Base-by-base conservation (phyloP, 192 early-diverging fungal species). In the Coemansia sp. region DNA sequence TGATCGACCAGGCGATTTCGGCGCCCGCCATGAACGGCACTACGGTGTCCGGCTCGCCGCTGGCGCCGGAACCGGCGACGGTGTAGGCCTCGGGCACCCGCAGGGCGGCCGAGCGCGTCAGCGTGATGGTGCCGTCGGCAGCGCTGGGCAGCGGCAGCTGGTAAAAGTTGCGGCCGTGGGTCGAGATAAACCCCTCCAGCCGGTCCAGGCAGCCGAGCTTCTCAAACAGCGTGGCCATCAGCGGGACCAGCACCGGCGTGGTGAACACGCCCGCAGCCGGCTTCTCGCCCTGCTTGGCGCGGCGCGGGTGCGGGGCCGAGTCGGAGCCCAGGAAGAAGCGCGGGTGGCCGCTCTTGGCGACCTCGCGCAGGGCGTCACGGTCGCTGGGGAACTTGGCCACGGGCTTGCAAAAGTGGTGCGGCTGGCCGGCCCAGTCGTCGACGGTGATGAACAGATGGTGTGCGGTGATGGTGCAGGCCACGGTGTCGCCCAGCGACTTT, bases 321-420 rank as follows among this genome's bases (percentile, higher is more conserved):
- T 98, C 95, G 25, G 92, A 95, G 17, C 95, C 95, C 9, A 98
- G 74, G 81, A 98, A 98, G 83, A 98, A 98, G 2, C 92, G 82
- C 12, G 92, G 92, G 62, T 95, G 95, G 17, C 90, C 93, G 58
- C 88, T 84, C 50, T 76, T 81, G 32, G 95, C 75, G 8, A 92
- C 82, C 10, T 87, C 83, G 17, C 87, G 86, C 42, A 98, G 79
- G 0, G 96, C 96, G 7, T 85, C 79, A 8, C 96, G 85, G 61
- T 98, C 96, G 40, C 83, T 82, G 9, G 91, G 93, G 62, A 78
- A 95, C 76, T 98, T 98, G 25, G 96, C 96, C 19, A 98, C 96
- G 25, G 96, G 96, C 76, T 98, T 98, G 81, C 96, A 98, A 70
- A 93, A 98, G 70, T 94, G 84, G 60, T 98, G 96, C 50, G 86